phyloP scores from a whole-genome alignment of 2,329 filamentous ascomycete species.

The Epichloe brachyelytri region DNA sequence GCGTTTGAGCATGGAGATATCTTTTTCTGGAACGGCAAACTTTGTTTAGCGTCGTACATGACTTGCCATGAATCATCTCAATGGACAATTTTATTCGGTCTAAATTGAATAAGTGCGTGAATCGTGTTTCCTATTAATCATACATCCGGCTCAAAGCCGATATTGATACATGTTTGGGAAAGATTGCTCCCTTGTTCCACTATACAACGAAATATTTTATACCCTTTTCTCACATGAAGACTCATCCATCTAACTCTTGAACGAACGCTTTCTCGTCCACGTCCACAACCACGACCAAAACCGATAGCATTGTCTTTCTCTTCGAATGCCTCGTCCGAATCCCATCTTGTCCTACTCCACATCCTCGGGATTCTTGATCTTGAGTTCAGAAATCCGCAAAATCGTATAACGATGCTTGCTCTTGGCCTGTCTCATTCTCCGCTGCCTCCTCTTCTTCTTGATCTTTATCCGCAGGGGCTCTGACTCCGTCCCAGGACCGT shows the following conservation, averaged over 20 bases:
- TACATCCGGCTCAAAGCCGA: slow-evolving; percentile 5
- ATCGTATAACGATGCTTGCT: slow-evolving; percentile 91
- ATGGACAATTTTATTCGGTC: background rate
- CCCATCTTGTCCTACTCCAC: slow-evolving; percentile 11
- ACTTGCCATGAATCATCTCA: slow-evolving; percentile 3
- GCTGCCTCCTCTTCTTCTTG: slow-evolving; percentile 70
- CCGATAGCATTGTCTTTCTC: background rate
- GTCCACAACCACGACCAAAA: too few species aligned
- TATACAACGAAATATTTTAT: background rate
- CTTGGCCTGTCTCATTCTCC: slow-evolving; percentile 60
- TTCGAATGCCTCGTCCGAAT: background rate
- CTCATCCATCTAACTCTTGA: background rate
- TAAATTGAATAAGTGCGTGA: background rate
- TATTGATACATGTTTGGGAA: slow-evolving; percentile 1
- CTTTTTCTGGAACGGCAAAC: background rate
- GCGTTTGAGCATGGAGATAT: slow-evolving; percentile 1
- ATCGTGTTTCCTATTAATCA: background rate
- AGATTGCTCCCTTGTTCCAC: background rate
- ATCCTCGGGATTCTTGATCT: slow-evolving; percentile 38
- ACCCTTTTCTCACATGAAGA: background rate
- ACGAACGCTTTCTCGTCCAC: background rate
- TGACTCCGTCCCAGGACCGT: slow-evolving; percentile 69
- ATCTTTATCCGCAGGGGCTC: slow-evolving; percentile 66
- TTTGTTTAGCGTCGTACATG: slow-evolving; percentile 5
- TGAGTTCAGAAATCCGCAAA: slow-evolving; percentile 70